phyloP scores from a whole-genome alignment of 1,284 basidiomycete species.

The Fistulina hepatica region DNA sequence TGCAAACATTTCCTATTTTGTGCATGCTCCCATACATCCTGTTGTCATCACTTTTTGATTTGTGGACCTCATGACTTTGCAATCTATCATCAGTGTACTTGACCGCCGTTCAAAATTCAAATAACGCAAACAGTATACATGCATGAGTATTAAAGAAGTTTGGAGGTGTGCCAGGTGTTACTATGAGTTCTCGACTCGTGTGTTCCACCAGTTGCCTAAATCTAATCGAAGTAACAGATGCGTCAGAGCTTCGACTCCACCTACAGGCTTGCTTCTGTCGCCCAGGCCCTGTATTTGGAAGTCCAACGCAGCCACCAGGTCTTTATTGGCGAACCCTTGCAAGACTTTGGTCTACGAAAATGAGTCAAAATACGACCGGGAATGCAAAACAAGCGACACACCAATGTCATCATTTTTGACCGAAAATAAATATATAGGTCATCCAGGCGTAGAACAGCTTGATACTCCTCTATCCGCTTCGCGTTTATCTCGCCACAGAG shows the following conservation, averaged over 20 bases:
- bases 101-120: too few relatives aligned
- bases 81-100: too few relatives aligned
- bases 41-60: background rate
- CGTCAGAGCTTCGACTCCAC: conserved; percentile 37
- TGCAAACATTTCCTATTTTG: background rate
- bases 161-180: too few relatives aligned
- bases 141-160: too few relatives aligned
- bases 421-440: conserved; percentile 45
- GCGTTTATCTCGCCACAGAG: conserved; percentile 11
- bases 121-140: too few relatives aligned
- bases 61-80: background rate
- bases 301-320: conserved; percentile 16
- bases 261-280: conserved; percentile 25
- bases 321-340: conserved; percentile 34
- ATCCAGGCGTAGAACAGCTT: conserved; percentile 44
- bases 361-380: background rate
- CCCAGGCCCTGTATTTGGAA: conserved; percentile 15
- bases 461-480: conserved; percentile 44
- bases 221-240: conserved; percentile 37
- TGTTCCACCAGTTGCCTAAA: conserved; percentile 42
- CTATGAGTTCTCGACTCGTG: too few relatives aligned
- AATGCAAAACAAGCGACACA: conserved; percentile 29
- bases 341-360: conserved; percentile 28
- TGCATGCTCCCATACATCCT: background rate
- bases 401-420: conserved; percentile 44